Evolutionary conservation across 441 rosid species (phyloP).

Genomic region (Raphanus hybrid): DNA sequence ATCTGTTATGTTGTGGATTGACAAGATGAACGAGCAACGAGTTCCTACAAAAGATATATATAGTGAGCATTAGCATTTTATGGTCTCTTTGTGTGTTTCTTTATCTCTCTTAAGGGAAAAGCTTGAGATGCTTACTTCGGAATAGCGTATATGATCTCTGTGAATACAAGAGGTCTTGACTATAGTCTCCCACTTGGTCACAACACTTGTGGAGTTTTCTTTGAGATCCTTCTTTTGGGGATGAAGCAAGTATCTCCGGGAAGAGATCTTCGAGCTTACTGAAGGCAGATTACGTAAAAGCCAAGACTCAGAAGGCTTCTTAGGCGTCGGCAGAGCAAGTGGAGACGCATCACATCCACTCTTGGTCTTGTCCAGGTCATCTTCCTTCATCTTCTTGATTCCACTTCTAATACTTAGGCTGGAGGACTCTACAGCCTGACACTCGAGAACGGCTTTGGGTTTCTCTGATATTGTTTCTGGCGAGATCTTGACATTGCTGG

Average conservation of each 20-base stretch:
- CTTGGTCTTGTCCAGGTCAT: slow-evolving; percentile 35
- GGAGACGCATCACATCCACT: slow-evolving; percentile 41
- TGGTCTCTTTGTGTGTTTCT: slow-evolving; percentile 56
- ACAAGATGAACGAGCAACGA: slow-evolving; percentile 56
- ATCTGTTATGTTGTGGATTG: slow-evolving; percentile 46
- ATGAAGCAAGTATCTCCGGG: slow-evolving; percentile 44
- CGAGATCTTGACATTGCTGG: slow-evolving; percentile 22
- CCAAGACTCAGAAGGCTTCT: slow-evolving; percentile 95
- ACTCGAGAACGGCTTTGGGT: slow-evolving; percentile 34
- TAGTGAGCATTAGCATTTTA: slow-evolving; percentile 14
- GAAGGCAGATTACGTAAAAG: slow-evolving; percentile 82
- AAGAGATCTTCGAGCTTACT: slow-evolving; percentile 48
- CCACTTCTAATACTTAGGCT: slow-evolving; percentile 24
- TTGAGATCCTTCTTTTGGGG: slow-evolving; percentile 48
- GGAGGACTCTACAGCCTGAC: slow-evolving; percentile 37
- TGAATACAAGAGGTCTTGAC: slow-evolving; percentile 55
- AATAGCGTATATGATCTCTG: slow-evolving; percentile 42
- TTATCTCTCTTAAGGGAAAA: slow-evolving; percentile 31
- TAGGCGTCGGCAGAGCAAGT: slow-evolving; percentile 66
- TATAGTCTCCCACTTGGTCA: slow-evolving; percentile 91
- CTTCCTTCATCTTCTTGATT: slow-evolving; percentile 35
- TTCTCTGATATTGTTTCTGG: slow-evolving; percentile 1
- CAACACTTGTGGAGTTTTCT: slow-evolving; percentile 36
- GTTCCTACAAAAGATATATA: slow-evolving; percentile 57
- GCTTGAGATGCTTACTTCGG: slow-evolving; percentile 41